Evolutionary conservation across 441 rosid species (phyloP).

Genomic region (Breynia disticha): DNA sequence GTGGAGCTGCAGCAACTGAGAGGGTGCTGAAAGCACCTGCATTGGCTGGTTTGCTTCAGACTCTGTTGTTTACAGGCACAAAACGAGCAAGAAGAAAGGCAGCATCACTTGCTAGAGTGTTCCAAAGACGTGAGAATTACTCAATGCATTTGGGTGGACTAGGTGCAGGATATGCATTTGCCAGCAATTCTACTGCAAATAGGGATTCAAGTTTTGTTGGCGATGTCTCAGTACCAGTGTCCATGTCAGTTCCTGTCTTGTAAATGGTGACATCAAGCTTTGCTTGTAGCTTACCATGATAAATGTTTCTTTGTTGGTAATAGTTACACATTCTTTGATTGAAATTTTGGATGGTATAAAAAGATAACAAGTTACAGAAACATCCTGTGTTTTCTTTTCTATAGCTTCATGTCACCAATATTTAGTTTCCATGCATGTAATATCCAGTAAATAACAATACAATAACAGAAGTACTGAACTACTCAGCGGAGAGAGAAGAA

Average conservation of each 20-base stretch:
- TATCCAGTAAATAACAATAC: constrained; percentile 5
- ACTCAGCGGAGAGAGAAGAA: too few relatives aligned
- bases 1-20: constrained; percentile 62
- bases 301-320: constrained; percentile 28
- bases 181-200: constrained; percentile 40
- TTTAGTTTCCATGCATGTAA: constrained; percentile 13
- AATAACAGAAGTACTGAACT: constrained; percentile 4
- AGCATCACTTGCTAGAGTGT: constrained; percentile 81
- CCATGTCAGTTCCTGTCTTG: constrained; percentile 74
- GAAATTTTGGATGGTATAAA: constrained; percentile 27
- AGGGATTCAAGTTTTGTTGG: constrained; percentile 41
- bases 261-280: constrained; percentile 28
- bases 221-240: constrained; percentile 58
- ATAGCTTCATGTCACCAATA: constrained; percentile 15
- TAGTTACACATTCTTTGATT: constrained; percentile 56
- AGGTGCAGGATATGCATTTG: constrained; percentile 52
- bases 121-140: constrained; percentile 62
- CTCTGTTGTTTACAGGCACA: constrained; percentile 74
- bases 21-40: constrained; percentile 71
- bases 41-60: constrained; percentile 68
- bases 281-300: constrained; percentile 17
- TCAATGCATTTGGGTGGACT: constrained; percentile 45
- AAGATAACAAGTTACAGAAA: constrained; percentile 12
- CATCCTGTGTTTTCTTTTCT: constrained; percentile 8
- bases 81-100: constrained; percentile 92